Conservation (phyloP, 1,284 basidiomycete species). For the Puccinia triticina region DNA sequence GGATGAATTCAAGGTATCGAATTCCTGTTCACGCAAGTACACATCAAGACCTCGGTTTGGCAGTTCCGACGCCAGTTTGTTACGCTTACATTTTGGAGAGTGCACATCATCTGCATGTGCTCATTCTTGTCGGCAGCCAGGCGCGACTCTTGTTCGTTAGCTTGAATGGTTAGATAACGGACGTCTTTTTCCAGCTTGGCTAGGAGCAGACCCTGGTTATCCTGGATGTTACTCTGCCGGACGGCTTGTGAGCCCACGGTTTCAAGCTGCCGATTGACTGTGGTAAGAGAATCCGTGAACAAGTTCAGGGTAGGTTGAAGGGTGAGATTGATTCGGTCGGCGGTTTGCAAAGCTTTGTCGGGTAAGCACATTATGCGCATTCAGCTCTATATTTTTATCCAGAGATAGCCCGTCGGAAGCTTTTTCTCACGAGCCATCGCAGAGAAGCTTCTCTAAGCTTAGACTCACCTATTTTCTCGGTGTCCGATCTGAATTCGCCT, state of each 20-base stretch:
- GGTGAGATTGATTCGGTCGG: constrained; percentile 23
- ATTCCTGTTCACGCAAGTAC: not conserved
- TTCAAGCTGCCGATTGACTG: constrained; percentile 21
- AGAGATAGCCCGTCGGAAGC: not conserved
- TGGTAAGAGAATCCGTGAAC: constrained; percentile 9
- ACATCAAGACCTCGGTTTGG: not conserved
- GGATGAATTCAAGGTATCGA: constrained; percentile 11
- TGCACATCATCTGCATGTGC: not conserved
- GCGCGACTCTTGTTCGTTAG: not conserved
- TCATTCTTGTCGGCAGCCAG: not conserved
- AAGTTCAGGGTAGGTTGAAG: not conserved
- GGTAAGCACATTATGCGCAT: not conserved
- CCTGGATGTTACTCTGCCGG: not conserved
- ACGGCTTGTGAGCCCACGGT: not conserved
- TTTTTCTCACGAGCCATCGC: not conserved
- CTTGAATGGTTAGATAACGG: not conserved
- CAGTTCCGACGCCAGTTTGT: not conserved
- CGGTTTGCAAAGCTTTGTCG: constrained; percentile 22
- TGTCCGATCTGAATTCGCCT: constrained; percentile 13
- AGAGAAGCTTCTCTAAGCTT: not conserved
- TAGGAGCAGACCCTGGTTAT: constrained; percentile 9
- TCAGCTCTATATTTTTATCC: not conserved
- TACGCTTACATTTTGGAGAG: constrained; percentile 3
- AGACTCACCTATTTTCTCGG: constrained; percentile 23
- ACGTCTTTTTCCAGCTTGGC: constrained; percentile 30